Base-by-base conservation (phyloP, 1,139 yeast species). In the Sugiyamaella xylanicola region DNA sequence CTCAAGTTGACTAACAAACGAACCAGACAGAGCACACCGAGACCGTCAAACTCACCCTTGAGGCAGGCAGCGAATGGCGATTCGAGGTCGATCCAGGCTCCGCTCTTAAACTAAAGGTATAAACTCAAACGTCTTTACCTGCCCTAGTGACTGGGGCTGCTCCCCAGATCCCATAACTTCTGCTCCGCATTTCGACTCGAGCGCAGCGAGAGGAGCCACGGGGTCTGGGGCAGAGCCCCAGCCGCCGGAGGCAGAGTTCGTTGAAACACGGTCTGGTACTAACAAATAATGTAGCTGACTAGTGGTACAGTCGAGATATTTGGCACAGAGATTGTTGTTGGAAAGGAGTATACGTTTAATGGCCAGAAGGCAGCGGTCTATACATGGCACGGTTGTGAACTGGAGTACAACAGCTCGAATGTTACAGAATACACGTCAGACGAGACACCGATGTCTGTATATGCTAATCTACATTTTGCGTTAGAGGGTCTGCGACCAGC, bases 301-400 rank as follows among this genome's bases (percentile, higher is more conserved):
- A 74, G 76, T 5, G 99, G 99, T 1, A 78, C 85, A 1, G 97
- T 89, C 1, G 99, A 93, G 72, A 80, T 92, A 17, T 90, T 87
- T 72, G 99, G 99, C 21, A 90, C 97, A 1, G 99, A 93, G 68
- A 78, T 93, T 35, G 89, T 97, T 1, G 74, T 78, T 36, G 90
- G 87, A 58, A 78, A 81, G 0, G 87, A 84, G 21, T 79, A 87
- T 63, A 69, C 78, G 54, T 79, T 85, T 74, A 67, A 77, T 67
- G 79, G 93, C 58, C 67, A 85, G 72, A 79, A 84, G 68, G 72
- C 83, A 65, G 77, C 83, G 63, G 59, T 93, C 56, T 79, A 80
- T 76, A 73, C 97, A 65, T 74, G 81, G 76, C 74, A 82, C 9
- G 78, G 81, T 4, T 76, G 82, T 51, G 75, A 73, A 63, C 72